These are phyloP conservation scores for Stellera chamaejasme DNA, from an alignment of 345 rosid species.

Conservation along the genomic window DNA sequence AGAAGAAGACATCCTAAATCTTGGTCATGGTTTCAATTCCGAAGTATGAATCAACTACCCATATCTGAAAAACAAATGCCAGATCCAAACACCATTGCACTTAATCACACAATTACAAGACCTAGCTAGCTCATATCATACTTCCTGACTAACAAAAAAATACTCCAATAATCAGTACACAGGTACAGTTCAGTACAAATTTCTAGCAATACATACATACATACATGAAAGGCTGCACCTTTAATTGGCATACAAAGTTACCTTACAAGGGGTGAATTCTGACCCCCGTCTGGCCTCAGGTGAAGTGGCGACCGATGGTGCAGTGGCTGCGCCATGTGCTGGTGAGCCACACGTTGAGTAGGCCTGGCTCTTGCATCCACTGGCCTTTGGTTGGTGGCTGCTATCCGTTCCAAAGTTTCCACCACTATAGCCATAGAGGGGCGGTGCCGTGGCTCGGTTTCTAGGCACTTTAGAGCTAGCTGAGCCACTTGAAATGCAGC, in stretches of 20 bases:
- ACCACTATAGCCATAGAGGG: conserved; percentile 90
- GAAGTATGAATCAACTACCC: no score
- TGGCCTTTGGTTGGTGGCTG: conserved; percentile 41
- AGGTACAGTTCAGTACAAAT: not conserved
- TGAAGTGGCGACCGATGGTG: conserved; percentile 51
- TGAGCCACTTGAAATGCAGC: conserved; percentile 58
- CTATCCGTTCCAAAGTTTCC: conserved; percentile 49
- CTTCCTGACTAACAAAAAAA: not conserved
- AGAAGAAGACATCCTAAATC: no score
- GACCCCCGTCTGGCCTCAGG: conserved; percentile 22
- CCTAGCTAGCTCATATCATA: not conserved
- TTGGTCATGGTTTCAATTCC: no score
- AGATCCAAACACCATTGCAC: not conserved
- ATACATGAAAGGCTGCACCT: conserved; percentile 4
- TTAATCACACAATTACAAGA: conserved; percentile 5
- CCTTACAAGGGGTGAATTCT: conserved; percentile 16
- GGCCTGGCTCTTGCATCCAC: conserved; percentile 42
- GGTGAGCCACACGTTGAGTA: conserved; percentile 17
- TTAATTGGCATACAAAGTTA: conserved; percentile 4
- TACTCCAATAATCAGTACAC: not conserved
- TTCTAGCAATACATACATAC: not conserved
- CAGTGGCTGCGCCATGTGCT: conserved; percentile 28
- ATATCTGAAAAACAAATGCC: no score
- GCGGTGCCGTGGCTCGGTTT: conserved; percentile 55
- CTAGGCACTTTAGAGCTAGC: conserved; percentile 67